These are phyloP conservation scores for Pythium scleroteichum DNA, from an alignment of 352 stramenopile genomes.

Conservation along the genomic window DNA sequence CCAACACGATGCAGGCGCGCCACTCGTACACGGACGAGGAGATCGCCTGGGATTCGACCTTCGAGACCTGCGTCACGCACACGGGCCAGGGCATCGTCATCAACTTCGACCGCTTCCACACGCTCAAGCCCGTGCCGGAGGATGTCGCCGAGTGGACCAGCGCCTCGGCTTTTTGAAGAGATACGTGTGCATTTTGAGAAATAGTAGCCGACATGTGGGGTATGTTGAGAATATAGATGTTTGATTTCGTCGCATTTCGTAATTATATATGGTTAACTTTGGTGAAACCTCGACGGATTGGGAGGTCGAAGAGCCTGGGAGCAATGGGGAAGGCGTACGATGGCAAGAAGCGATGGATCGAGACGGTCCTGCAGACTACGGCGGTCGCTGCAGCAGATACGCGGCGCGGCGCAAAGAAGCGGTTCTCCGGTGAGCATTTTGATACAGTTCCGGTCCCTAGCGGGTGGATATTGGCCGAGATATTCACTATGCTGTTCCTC, in stretches of 20 bases:
- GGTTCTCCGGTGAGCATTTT: conserved; percentile 52
- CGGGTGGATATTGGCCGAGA: conserved; percentile 5
- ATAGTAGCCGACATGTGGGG: background rate
- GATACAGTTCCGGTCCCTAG: background rate
- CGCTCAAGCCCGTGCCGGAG: conserved; percentile 62
- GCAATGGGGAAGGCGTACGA: conserved; percentile 77
- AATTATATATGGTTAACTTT: conserved; percentile 14
- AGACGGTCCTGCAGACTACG: conserved; percentile 68
- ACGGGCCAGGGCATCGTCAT: conserved; percentile 56
- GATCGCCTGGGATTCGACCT: conserved; percentile 79
- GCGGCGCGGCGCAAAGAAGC: conserved; percentile 42
- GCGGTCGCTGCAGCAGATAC: conserved; percentile 8
- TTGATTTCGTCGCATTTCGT: background rate
- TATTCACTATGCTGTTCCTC: background rate
- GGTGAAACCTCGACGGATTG: background rate
- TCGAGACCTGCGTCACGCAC: conserved; percentile 74
- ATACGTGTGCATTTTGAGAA: background rate
- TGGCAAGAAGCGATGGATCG: conserved; percentile 84
- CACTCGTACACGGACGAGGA: conserved; percentile 83
- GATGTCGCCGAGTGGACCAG: conserved; percentile 36
- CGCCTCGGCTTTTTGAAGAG: conserved; percentile 22
- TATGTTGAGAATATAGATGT: background rate
- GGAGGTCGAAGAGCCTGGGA: background rate
- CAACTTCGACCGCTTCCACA: conserved; percentile 85
- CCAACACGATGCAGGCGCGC: conserved; percentile 86